Conservation (phyloP, 176 grass and related monocot species). For the Guadua angustifolia region DNA sequence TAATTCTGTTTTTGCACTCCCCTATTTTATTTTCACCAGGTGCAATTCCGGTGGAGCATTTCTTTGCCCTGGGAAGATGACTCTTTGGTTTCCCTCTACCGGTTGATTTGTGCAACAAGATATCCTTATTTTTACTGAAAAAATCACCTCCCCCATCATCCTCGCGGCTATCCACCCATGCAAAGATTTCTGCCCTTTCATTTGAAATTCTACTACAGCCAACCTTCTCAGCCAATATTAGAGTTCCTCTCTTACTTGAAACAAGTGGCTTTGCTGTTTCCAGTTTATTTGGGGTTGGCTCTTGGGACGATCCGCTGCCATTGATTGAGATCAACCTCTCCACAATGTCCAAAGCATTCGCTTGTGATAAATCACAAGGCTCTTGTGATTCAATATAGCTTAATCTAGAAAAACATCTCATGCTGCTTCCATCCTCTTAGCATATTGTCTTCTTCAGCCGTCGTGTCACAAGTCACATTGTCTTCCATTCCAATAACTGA, state of each 20-base stretch:
- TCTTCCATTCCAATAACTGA: too few relatives aligned
- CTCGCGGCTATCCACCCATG: conserved; percentile 63
- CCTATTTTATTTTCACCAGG: conserved; percentile 12
- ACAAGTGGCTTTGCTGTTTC: conserved; percentile 46
- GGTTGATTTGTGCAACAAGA: conserved; percentile 46
- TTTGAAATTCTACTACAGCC: conserved; percentile 37
- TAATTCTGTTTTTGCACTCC: conserved; percentile 3
- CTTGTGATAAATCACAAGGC: conserved; percentile 74
- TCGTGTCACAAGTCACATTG: too few relatives aligned
- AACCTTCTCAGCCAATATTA: conserved; percentile 62
- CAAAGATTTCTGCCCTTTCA: conserved; percentile 58
- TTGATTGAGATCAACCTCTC: conserved; percentile 75
- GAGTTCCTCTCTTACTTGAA: conserved; percentile 61
- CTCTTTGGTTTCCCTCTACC: conserved; percentile 41
- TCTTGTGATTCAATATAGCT: conserved; percentile 80
- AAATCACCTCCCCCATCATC: conserved; percentile 70
- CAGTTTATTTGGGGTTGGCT: conserved; percentile 46
- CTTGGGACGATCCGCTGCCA: conserved; percentile 55
- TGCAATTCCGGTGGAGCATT: conserved; percentile 26
- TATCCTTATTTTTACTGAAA: conserved; percentile 72
- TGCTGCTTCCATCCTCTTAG: conserved; percentile 31
- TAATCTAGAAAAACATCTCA: conserved; percentile 47
- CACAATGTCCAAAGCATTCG: conserved; percentile 77
- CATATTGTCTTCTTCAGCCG: too few relatives aligned
- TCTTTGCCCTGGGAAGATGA: conserved; percentile 40